Conservation (phyloP, 2,329 filamentous ascomycete genomes). For the Paraphoma chrysanthemicola region DNA sequence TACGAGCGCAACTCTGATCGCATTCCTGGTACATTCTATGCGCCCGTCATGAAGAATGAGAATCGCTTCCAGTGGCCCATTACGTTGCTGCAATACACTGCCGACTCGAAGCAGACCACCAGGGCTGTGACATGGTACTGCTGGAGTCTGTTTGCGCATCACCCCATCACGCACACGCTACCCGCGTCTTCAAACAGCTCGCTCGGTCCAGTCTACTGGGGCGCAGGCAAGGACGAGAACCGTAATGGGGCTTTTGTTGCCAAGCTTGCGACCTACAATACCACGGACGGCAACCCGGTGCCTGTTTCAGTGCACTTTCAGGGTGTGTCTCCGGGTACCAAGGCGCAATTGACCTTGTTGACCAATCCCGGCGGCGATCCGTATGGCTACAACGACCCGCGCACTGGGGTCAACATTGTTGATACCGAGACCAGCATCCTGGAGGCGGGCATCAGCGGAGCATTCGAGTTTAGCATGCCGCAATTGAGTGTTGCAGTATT, state of each 20-base stretch:
- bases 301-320: constrained; percentile 38
- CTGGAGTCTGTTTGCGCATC: constrained; percentile 51
- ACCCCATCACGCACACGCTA: constrained; percentile 53
- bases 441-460: constrained; percentile 51
- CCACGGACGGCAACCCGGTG: constrained; percentile 40
- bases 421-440: constrained; percentile 25
- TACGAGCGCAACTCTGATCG: constrained; percentile 70
- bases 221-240: constrained; percentile 48
- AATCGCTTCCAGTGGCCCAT: constrained; percentile 47
- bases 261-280: constrained; percentile 60
- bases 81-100: constrained; percentile 50
- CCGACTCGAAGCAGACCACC: constrained; percentile 43
- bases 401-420: constrained; percentile 56
- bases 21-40: constrained; percentile 57
- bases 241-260: constrained; percentile 46
- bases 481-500: constrained; percentile 64
- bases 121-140: constrained; percentile 42
- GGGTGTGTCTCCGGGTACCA: constrained; percentile 32
- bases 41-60: constrained; percentile 43
- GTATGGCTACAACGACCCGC: constrained; percentile 51
- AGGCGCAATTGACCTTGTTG: constrained; percentile 50
- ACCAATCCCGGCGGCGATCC: constrained; percentile 50
- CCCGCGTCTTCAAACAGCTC: constrained; percentile 47
- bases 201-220: constrained; percentile 56
- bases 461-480: constrained; percentile 61